Conservation (phyloP, 495 filamentous ascomycete species). For the Hypoxylon cercidicola region DNA sequence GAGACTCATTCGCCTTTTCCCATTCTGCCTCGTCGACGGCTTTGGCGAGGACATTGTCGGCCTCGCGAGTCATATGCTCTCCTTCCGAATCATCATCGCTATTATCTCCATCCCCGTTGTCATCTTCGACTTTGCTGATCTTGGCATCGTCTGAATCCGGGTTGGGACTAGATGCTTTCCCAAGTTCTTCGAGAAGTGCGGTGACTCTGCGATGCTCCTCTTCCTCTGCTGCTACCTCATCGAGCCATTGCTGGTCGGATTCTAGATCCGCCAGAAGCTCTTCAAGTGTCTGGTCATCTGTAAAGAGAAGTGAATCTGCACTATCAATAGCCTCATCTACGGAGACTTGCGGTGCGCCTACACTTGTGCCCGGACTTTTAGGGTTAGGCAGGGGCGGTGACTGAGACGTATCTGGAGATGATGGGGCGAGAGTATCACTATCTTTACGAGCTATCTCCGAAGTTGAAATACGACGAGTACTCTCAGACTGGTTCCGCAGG, state of each 20-base stretch:
- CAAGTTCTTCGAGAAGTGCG: conserved; percentile 42
- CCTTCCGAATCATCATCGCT: conserved; percentile 53
- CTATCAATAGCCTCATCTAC: conserved; percentile 21
- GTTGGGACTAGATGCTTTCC: conserved; percentile 17
- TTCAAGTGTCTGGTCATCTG: conserved; percentile 50
- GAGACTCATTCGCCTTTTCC: conserved; percentile 31
- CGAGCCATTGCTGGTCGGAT: conserved; percentile 41
- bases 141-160: conserved; percentile 6
- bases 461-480: conserved; percentile 10
- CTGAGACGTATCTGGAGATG: conserved; percentile 14
- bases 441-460: background rate
- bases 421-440: background rate
- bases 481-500: conserved; percentile 49
- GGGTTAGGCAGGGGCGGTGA: conserved; percentile 17
- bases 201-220: conserved; percentile 42
- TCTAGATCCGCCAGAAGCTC: conserved; percentile 51
- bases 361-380: background rate
- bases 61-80: conserved; percentile 49
- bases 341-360: conserved; percentile 21
- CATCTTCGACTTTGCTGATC: background rate
- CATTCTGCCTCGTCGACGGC: conserved; percentile 51
- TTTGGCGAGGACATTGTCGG: conserved; percentile 50
- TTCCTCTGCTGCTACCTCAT: conserved; percentile 41
- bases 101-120: conserved; percentile 29
- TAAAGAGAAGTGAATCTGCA: conserved; percentile 33